These are phyloP conservation scores for Mycena capillaripes DNA, from an alignment of 768 basidiomycete species.

Conservation along the genomic window DNA sequence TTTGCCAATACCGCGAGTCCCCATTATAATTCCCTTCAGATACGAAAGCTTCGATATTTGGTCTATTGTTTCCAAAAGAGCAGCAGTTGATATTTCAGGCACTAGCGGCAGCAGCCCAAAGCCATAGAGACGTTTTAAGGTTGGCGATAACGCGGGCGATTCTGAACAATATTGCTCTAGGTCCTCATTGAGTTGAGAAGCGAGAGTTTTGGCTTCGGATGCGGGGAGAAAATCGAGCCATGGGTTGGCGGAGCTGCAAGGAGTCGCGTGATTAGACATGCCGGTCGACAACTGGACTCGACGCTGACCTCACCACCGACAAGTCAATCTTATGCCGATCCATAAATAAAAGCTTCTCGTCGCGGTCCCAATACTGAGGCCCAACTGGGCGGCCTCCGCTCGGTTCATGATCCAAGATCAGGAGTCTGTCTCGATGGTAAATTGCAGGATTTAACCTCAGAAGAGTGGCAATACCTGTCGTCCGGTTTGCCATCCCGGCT, in stretches of 20 bases:
- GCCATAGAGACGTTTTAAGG: conserved; percentile 79
- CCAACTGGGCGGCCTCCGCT: conserved; percentile 86
- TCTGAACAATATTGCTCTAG: conserved; percentile 85
- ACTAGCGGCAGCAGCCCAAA: conserved; percentile 91
- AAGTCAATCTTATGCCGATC: conserved; percentile 84
- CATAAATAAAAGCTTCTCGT: conserved; percentile 89
- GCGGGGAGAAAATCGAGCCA: conserved; percentile 92
- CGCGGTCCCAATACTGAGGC: conserved; percentile 86
- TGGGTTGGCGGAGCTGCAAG: conserved; percentile 83
- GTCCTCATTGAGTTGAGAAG: conserved; percentile 80
- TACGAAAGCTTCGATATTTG: conserved; percentile 78
- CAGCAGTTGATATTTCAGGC: conserved; percentile 65
- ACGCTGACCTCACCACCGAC: conserved; percentile 79
- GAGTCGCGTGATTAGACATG: background rate
- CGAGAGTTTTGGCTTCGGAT: conserved; percentile 73
- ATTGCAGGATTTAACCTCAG: background rate
- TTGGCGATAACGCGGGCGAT: conserved; percentile 58
- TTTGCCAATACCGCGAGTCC: conserved; percentile 81
- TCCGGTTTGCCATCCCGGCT: conserved; percentile 64
- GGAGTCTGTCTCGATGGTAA: conserved; percentile 43
- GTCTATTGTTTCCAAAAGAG: conserved; percentile 73
- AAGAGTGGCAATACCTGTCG: conserved; percentile 57
- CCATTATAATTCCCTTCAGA: conserved; percentile 84
- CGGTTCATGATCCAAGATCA: conserved; percentile 87
- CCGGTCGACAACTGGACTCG: background rate